Conservation (phyloP, 306 rosid species). For the Cucumis hystrix region DNA sequence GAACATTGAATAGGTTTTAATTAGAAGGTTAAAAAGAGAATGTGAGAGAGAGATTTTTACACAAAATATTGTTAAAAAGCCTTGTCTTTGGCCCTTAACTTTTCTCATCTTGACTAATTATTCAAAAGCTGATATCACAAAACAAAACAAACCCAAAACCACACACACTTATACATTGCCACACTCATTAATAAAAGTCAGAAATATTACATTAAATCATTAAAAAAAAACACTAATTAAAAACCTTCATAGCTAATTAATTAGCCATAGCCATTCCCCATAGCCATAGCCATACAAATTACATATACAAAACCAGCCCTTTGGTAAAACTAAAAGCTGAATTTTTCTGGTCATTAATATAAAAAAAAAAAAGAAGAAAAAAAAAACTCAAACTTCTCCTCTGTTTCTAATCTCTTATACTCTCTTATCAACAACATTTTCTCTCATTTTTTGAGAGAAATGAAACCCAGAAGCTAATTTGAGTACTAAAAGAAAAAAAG, state of each 20-base stretch:
- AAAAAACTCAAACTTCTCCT: neutral
- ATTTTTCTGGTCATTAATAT: neutral
- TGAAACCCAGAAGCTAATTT: neutral
- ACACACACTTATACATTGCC: neutral
- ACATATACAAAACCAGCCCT: neutral
- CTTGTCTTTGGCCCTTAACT: neutral
- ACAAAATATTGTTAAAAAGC: neutral
- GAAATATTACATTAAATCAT: neutral
- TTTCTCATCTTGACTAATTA: conserved; percentile 3
- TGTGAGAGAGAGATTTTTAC: neutral
- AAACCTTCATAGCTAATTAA: neutral
- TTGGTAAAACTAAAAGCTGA: neutral
- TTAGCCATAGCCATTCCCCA: neutral
- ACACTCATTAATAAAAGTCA: neutral
- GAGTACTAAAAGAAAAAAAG: neutral
- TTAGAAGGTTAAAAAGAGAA: neutral
- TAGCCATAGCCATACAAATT: neutral
- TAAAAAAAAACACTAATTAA: neutral
- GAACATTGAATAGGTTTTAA: neutral
- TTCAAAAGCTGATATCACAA: conserved; percentile 6
- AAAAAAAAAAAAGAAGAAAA: neutral
- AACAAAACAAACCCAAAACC: neutral
- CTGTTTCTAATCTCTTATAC: neutral
- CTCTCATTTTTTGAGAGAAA: neutral
- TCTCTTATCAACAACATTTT: neutral